Base-by-base conservation (phyloP, 2,329 filamentous ascomycete species). In the Colletotrichum lini region DNA sequence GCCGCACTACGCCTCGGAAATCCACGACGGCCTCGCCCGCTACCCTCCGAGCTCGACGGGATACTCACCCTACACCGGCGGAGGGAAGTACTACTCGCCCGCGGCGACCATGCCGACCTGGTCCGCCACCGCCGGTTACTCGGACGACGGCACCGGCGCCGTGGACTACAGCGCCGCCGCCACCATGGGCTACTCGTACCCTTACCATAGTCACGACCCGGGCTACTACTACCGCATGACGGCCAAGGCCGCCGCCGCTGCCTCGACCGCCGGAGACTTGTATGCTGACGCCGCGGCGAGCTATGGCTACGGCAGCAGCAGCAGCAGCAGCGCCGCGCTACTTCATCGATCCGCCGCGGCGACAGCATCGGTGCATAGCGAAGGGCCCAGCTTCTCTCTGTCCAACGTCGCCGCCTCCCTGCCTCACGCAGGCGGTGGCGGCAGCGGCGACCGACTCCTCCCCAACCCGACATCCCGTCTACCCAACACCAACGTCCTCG, bases 381-480 rank as follows among this genome's bases (percentile, higher is more conserved):
- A 83, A 13, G 75, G 79, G 8, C 76, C 81, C 4, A 80, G 77
- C 52, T 83, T 84, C 72, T 83, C 82, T 8, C 78, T 85, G n/a
- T 81, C 82, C 0, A 78, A 78, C 50, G 82, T 84, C 66, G 82
- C 83, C 7, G 81, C 83, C 0, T 82, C 83, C 0, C 77, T 85
- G 0, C 83, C 83, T 0, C 76, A 76, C 6, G 65, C 79, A 3
- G 75, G 78, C 26, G 75, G 78, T 4, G 73, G 74, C 7, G 75
- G 78, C 35, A 75, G 78, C 4, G 73, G 74, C 13, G 80, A 80
- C 18, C 77, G 79, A 12, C 72, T 80, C 15, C 77, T 84, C 0
- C 82, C 83, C 1, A 79, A 82, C 4, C 79, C 80, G 3, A 75
- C 79, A 10, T 79, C 78, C 38, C 78, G 80, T n/a, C 78, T 78